phyloP scores from a whole-genome alignment of 306 rosid genomes.

The Medicago lupulina region DNA sequence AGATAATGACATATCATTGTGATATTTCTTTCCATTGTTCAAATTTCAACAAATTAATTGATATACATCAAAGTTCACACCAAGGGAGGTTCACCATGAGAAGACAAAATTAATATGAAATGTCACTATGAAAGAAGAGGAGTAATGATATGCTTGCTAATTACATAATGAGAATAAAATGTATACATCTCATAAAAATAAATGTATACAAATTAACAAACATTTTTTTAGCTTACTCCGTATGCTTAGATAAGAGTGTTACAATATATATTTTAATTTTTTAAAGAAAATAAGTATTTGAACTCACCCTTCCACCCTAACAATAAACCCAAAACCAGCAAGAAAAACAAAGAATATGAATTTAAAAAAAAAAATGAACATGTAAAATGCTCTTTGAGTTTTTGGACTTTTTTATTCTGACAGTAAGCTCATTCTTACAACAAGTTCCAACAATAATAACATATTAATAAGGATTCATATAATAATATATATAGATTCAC shows the following conservation, averaged over 20 bases:
- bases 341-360: conserved; percentile 28
- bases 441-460: conserved; percentile 1
- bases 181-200: background rate
- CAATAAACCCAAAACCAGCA: conserved; percentile 19
- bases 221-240: conserved; percentile 19
- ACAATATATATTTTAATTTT: no score
- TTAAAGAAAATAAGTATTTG: no score
- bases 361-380: background rate
- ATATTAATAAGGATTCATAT: background rate
- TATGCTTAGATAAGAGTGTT: no score
- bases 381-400: conserved; percentile 33
- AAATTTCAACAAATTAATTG: conserved; percentile 22
- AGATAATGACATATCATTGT: conserved; percentile 23
- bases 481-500: background rate
- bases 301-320: conserved; percentile 7
- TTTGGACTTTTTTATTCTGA: conserved; percentile 31
- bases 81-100: conserved; percentile 37
- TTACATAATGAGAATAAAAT: conserved; percentile 32
- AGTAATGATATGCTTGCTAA: conserved; percentile 29
- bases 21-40: conserved; percentile 25
- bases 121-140: conserved; percentile 37
- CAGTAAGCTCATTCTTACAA: conserved; percentile 2
- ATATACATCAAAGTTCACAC: background rate
- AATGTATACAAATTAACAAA: background rate
- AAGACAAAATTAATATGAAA: conserved; percentile 42